Base-by-base conservation (phyloP, 257 asterid genomes). In the Lycium barbarum region DNA sequence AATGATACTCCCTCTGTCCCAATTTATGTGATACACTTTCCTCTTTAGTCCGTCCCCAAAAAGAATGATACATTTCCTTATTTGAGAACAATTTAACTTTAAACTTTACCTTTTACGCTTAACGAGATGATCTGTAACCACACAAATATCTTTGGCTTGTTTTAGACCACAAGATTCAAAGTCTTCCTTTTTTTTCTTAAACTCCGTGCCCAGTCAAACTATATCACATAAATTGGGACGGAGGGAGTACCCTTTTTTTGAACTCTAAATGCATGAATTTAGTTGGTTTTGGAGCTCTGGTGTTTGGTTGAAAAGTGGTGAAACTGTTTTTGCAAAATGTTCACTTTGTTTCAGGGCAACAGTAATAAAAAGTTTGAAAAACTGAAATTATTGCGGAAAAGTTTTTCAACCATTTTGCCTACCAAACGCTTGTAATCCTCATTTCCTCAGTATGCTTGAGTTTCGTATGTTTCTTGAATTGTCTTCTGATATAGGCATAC, bases 401-500 rank as follows among this genome's bases (percentile, higher is more conserved):
- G 17, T 70, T 49, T 40, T 40, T 18, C 54, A 38, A 40, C 35
- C 15, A 17, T 70, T 70, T 70, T 9, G 13, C 35, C 54, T 38
- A 40, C 54, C 33, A 70, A 17, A 40, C 7, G 54, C 14, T 40
- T 38, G 78, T 38, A 70, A 70, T 15, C 2, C 49, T 38, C 54
- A 70, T 70, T 17, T 40, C 54, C 2, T 38, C 79, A 26, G 40
- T 26, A 70, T 76, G 22, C 47, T 76, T 53, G 59, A 51, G 43
- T 76, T 76, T 76, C 38, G 3, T 51, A 13, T 76, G 57, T 51
- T 76, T 26, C 22, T 76, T 83, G 63, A 49, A 58, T 82, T 81
- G 6, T 82, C 86, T 87, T 88, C 84, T 91, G 20, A 58, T 67
- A 86, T 87, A 97, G 99, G 98, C 98, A 61, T 97, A 97, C 88